Evolutionary conservation across 441 rosid species (phyloP).

Genomic region (Cnidoscolus chayamansa): DNA sequence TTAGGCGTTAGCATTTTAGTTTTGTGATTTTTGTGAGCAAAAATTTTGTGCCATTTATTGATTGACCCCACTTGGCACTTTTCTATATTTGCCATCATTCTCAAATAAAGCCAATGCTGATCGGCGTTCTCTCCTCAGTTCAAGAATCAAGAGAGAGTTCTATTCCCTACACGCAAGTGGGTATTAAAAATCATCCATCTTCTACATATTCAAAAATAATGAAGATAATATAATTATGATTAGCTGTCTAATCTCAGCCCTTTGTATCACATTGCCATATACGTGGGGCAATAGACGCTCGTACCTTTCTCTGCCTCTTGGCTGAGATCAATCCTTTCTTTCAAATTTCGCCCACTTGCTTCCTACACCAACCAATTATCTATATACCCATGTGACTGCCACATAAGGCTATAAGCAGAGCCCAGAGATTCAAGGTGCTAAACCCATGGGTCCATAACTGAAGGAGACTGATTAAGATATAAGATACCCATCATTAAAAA

Average conservation of each 20-base stretch:
- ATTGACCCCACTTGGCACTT: neutral
- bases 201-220: neutral
- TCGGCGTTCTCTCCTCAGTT: too few species aligned
- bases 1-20: too few species aligned
- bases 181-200: neutral
- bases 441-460: conserved; percentile 28
- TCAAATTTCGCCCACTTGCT: neutral
- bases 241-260: neutral
- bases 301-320: neutral
- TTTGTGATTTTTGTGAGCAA: too few species aligned
- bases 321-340: conserved; percentile 5
- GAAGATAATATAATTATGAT: conserved; percentile 14
- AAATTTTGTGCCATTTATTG: too few species aligned
- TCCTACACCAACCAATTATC: too few species aligned
- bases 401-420: conserved; percentile 11
- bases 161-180: conserved; percentile 12
- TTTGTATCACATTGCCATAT: neutral
- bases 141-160: neutral
- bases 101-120: neutral
- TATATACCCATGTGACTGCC: neutral
- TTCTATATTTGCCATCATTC: neutral
- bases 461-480: conserved; percentile 30
- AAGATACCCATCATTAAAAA: conserved; percentile 6
- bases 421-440: conserved; percentile 13
- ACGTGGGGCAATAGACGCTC: neutral